A percentile compares a stretch with the other conserved stretches of the same genome.
Conservation (phyloP, 2,329 filamentous ascomycete species). For the Neoarthrinium moseri region DNA sequence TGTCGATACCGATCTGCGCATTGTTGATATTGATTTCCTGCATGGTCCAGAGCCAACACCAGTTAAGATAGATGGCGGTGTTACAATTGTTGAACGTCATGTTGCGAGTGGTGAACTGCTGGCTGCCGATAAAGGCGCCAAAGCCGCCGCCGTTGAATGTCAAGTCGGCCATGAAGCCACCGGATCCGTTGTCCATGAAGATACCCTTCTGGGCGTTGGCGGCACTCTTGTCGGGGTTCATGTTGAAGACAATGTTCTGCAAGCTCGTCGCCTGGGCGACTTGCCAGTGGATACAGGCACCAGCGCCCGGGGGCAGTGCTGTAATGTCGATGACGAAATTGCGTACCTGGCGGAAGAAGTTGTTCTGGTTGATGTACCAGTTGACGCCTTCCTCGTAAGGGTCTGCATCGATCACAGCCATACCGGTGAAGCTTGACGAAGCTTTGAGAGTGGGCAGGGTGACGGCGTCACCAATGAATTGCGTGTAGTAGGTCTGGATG, state of each 20-base stretch:
- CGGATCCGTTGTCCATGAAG: constrained; percentile 83
- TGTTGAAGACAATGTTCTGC: constrained; percentile 80
- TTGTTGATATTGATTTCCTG: constrained; percentile 74
- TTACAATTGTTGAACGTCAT: constrained; percentile 78
- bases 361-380: constrained; percentile 79
- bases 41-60: constrained; percentile 87
- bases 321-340: constrained; percentile 81
- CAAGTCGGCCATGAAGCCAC: constrained; percentile 80
- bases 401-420: constrained; percentile 86
- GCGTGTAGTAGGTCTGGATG: constrained; percentile 87
- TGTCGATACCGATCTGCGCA: constrained; percentile 74
- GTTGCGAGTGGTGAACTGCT: constrained; percentile 86
- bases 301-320: constrained; percentile 56
- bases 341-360: constrained; percentile 81
- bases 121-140: constrained; percentile 78
- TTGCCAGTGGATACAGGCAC: constrained; percentile 80
- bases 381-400: constrained; percentile 74
- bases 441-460: constrained; percentile 75
- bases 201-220: constrained; percentile 72
- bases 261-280: constrained; percentile 80
- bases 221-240: constrained; percentile 63
- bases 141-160: constrained; percentile 79
- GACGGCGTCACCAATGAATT: constrained; percentile 80
- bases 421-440: constrained; percentile 69
- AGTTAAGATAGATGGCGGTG: constrained; percentile 85